phyloP scores from a whole-genome alignment of 176 grass and related monocot species.

The Oryza punctata region DNA sequence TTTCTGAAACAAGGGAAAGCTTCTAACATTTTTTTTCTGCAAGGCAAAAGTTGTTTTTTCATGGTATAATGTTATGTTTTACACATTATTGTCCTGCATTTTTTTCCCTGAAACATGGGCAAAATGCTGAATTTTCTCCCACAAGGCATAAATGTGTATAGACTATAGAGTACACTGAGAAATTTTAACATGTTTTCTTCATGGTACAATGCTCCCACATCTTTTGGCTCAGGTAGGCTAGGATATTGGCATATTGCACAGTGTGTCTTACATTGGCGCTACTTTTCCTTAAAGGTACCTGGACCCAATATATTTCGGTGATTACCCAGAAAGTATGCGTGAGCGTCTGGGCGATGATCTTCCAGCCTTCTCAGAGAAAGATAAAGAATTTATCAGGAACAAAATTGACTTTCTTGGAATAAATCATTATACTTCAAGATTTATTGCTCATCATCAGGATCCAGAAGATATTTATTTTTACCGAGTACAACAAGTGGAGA shows the following conservation, averaged over 20 bases:
- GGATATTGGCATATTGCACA: background rate
- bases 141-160: background rate
- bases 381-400: constrained; percentile 81
- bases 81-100: background rate
- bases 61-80: background rate
- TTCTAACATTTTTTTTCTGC: background rate
- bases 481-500: constrained; percentile 65
- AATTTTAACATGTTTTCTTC: background rate
- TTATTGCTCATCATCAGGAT: constrained; percentile 61
- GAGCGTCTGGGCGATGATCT: constrained; percentile 74
- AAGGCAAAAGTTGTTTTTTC: background rate
- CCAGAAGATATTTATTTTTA: constrained; percentile 64
- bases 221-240: background rate
- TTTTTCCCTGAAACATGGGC: background rate
- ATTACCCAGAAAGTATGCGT: constrained; percentile 91
- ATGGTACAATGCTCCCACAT: background rate
- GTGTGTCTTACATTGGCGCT: constrained; percentile 13
- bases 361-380: constrained; percentile 85
- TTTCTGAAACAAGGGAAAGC: background rate
- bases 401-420: constrained; percentile 93
- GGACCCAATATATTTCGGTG: constrained; percentile 91
- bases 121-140: background rate
- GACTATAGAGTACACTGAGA: background rate
- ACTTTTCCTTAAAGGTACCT: constrained; percentile 62
- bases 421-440: constrained; percentile 92